Percentiles rank a stretch among this genome's conserved stretches.
phyloP scores from a whole-genome alignment of 2,329 filamentous ascomycete genomes.

The Trichoderma sp. region DNA sequence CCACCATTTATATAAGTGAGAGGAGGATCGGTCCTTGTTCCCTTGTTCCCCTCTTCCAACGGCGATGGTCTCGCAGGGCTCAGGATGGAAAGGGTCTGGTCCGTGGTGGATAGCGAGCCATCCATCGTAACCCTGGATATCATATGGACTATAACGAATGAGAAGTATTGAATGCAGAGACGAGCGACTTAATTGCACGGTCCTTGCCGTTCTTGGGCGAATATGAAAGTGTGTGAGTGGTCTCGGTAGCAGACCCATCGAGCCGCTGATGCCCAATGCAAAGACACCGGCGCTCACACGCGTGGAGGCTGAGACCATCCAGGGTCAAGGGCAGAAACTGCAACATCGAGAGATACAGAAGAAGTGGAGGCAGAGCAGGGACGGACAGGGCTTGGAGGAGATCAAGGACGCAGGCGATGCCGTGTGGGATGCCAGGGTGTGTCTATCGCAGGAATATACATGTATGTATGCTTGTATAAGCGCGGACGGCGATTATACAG shows the following conservation, averaged over 20 bases:
- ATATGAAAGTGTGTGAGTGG: constrained; percentile 16
- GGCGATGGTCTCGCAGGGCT: not conserved
- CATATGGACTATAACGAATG: not conserved
- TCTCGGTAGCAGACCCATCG: constrained; percentile 15
- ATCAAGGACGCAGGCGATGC: not conserved
- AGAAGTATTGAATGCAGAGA: not conserved
- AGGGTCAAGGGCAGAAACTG: constrained; percentile 23
- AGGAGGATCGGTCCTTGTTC: not conserved
- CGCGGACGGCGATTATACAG: not conserved
- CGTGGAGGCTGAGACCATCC: constrained; percentile 22
- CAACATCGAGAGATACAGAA: constrained; percentile 25
- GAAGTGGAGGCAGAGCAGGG: constrained; percentile 4
- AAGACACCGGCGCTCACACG: constrained; percentile 16
- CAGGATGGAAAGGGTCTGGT: constrained; percentile 1
- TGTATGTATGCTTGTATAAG: not conserved
- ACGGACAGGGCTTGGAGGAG: constrained; percentile 6
- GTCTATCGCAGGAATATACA: not conserved
- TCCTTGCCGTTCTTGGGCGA: not conserved
- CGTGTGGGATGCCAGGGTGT: not conserved
- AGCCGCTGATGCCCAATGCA: constrained; percentile 15
- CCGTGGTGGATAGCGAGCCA: constrained; percentile 10
- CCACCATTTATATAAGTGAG: constrained; percentile 21
- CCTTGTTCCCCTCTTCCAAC: constrained; percentile 11
- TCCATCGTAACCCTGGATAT: constrained; percentile 21
- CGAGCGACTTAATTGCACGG: constrained; percentile 4